Conservation (phyloP, 2,329 filamentous ascomycete species). For the Colletotrichum sp. region DNA sequence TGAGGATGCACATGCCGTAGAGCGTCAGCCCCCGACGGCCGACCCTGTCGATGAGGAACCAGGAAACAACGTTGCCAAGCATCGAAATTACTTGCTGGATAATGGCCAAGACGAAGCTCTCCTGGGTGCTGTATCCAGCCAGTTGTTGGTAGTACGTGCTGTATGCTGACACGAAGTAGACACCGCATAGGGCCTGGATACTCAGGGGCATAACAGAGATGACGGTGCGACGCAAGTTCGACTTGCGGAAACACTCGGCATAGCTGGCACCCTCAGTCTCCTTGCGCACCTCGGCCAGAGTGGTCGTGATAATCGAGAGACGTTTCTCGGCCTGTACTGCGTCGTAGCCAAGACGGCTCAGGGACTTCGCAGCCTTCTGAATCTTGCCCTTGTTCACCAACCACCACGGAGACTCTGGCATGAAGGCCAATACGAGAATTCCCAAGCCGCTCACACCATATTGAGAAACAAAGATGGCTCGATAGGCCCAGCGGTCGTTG, state of each 20-base stretch:
- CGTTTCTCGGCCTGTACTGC: slow-evolving; percentile 30
- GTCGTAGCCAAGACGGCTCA: slow-evolving; percentile 32
- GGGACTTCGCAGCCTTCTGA: slow-evolving; percentile 20
- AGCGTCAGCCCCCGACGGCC: slow-evolving; percentile 33
- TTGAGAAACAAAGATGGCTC: slow-evolving; percentile 19
- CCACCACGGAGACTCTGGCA: slow-evolving; percentile 50
- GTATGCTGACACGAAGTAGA: slow-evolving; percentile 39
- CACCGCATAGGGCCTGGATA: slow-evolving; percentile 38
- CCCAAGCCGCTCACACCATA: slow-evolving; percentile 17
- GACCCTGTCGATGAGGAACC: slow-evolving; percentile 33
- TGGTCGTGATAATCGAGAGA: slow-evolving; percentile 31
- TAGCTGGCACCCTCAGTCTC: slow-evolving; percentile 42
- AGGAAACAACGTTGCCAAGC: slow-evolving; percentile 34
- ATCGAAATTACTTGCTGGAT: slow-evolving; percentile 25
- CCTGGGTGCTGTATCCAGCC: slow-evolving; percentile 38
- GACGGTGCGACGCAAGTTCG: slow-evolving; percentile 42
- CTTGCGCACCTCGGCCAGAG: slow-evolving; percentile 33
- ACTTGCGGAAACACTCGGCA: slow-evolving; percentile 41
- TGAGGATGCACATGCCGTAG: slow-evolving; percentile 33
- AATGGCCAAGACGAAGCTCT: slow-evolving; percentile 41
- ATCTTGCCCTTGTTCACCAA: slow-evolving; percentile 32
- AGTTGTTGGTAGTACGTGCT: slow-evolving; percentile 45
- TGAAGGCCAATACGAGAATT: slow-evolving; percentile 15
- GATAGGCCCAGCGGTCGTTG: slow-evolving; percentile 35
- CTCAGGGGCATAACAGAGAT: slow-evolving; percentile 39